These are phyloP conservation scores for Biscutella laevigata DNA, from an alignment of 441 rosid genomes.

Conservation along the genomic window DNA sequence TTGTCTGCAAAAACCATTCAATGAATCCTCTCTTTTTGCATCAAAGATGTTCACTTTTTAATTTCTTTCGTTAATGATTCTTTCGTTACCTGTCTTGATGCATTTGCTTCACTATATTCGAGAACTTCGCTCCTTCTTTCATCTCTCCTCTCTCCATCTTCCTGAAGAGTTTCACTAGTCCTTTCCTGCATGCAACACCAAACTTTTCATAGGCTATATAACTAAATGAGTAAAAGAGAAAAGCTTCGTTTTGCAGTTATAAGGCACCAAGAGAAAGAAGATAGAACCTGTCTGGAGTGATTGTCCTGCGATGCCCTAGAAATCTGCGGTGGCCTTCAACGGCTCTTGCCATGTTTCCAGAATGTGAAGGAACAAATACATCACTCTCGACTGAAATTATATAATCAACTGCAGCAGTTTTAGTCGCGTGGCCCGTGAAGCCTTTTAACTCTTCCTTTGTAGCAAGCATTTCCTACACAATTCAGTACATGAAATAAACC, in stretches of 20 bases:
- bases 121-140: slow-evolving; percentile 42
- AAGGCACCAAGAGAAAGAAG: neutral
- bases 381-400: slow-evolving; percentile 78
- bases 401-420: slow-evolving; percentile 89
- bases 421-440: slow-evolving; percentile 63
- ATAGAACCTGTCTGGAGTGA: slow-evolving; percentile 74
- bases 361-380: slow-evolving; percentile 79
- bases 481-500: slow-evolving; percentile 8
- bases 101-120: slow-evolving; percentile 46
- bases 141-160: slow-evolving; percentile 52
- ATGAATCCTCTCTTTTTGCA: neutral
- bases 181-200: slow-evolving; percentile 42
- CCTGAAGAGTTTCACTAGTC: slow-evolving; percentile 59
- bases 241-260: neutral
- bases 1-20: slow-evolving; percentile 42
- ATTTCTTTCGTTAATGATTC: too few relatives aligned
- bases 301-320: slow-evolving; percentile 76
- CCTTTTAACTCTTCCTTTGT: slow-evolving; percentile 45
- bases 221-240: neutral
- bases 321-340: slow-evolving; percentile 97
- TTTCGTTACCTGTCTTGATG: slow-evolving; percentile 51
- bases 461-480: slow-evolving; percentile 62
- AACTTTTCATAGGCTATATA: neutral
- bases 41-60: neutral
- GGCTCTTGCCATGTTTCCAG: slow-evolving; percentile 96